A percentile compares a stretch with the other conserved stretches of the same genome.
These are phyloP conservation scores for Penicillium pancosmium DNA, from an alignment of 495 filamentous ascomycete species.

Conservation along the genomic window DNA sequence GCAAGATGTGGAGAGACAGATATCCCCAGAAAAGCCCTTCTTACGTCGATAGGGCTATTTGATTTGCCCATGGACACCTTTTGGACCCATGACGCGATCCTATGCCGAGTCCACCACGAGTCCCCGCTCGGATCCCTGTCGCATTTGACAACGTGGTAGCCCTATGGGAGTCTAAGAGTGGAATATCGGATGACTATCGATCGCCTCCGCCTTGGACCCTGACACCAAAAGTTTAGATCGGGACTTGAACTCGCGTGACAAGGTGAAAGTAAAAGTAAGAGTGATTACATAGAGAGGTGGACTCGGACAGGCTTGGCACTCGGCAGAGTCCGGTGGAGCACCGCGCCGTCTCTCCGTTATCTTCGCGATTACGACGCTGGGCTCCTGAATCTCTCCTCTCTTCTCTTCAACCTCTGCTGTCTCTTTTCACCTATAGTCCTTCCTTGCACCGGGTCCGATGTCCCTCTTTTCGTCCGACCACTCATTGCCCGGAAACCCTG, in stretches of 20 bases:
- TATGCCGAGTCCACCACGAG: neutral
- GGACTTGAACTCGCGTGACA: constrained; percentile 6
- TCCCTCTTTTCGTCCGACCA: constrained; percentile 10
- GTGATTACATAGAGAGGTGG: neutral
- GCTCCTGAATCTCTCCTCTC: constrained; percentile 14
- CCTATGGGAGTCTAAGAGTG: neutral
- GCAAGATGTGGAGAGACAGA: neutral
- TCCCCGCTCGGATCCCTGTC: neutral
- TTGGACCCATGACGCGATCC: constrained; percentile 7
- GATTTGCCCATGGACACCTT: neutral
- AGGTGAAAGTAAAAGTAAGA: neutral
- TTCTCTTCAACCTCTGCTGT: neutral
- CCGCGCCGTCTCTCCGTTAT: constrained; percentile 15
- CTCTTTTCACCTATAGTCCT: constrained; percentile 4
- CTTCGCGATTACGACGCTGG: constrained; percentile 29
- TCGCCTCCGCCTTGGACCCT: neutral
- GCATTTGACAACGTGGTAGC: neutral
- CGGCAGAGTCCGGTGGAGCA: constrained; percentile 18
- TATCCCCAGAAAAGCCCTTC: constrained; percentile 25
- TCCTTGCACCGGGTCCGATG: constrained; percentile 19
- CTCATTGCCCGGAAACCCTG: constrained; percentile 6
- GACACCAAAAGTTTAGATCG: neutral
- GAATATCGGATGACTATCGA: constrained; percentile 1
- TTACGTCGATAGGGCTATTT: constrained; percentile 22
- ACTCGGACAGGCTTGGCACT: constrained; percentile 19